Evolutionary conservation across 768 basidiomycete species (phyloP).

Genomic region (Termitomyces sp.): DNA sequence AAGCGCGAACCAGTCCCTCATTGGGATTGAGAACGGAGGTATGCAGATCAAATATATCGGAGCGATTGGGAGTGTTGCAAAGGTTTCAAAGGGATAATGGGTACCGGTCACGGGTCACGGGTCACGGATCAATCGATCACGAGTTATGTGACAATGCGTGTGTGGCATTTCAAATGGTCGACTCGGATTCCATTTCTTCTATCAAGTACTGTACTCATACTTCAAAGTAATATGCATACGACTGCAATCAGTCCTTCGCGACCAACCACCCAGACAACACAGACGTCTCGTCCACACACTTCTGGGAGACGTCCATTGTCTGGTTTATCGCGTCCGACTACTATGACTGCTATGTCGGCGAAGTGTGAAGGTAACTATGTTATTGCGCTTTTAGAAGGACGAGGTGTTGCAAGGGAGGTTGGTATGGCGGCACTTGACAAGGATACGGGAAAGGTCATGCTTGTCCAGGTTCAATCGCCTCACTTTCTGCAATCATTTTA

Average conservation of each 20-base stretch:
- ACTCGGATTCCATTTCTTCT: too few species aligned
- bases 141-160: too few species aligned
- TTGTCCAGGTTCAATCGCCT: constrained; percentile 63
- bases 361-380: constrained; percentile 59
- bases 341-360: constrained; percentile 61
- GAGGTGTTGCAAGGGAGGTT: constrained; percentile 78
- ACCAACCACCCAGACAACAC: not conserved
- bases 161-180: too few species aligned
- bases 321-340: constrained; percentile 54
- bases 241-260: not conserved
- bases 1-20: too few species aligned
- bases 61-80: too few species aligned
- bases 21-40: too few species aligned
- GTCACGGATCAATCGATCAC: too few species aligned
- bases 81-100: too few species aligned
- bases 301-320: constrained; percentile 43
- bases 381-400: constrained; percentile 70
- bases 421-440: constrained; percentile 85
- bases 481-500: not conserved
- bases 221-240: not conserved
- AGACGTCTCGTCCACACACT: not conserved
- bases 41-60: too few species aligned
- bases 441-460: constrained; percentile 69
- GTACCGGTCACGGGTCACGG: too few species aligned
- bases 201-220: too few species aligned